Evolutionary conservation across 2,329 filamentous ascomycete species (phyloP).

Genomic region (Ascochyta pisi): DNA sequence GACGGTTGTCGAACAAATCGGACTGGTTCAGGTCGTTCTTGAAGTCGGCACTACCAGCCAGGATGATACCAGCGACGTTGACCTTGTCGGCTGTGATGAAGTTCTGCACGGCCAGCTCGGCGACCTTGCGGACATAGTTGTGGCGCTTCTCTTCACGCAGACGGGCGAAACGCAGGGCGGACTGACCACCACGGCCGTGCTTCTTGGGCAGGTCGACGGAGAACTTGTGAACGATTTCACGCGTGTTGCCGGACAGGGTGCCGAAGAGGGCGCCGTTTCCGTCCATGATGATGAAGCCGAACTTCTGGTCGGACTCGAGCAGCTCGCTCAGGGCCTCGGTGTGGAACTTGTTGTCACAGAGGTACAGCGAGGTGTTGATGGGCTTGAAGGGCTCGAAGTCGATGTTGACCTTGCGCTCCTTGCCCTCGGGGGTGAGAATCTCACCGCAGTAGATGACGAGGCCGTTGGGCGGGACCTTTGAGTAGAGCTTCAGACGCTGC

Average conservation of each 20-base stretch:
- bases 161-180: constrained; percentile 98
- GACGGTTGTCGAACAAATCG: constrained; percentile 93
- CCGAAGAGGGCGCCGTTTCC: constrained; percentile 98
- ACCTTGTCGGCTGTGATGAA: constrained; percentile 99
- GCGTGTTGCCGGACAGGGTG: constrained; percentile 94
- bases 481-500: constrained; percentile 98
- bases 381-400: constrained; percentile 99
- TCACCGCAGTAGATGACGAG: constrained; percentile 99
- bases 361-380: constrained; percentile 98
- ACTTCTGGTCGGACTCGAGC: constrained; percentile 98
- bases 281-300: constrained; percentile 99
- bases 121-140: constrained; percentile 99
- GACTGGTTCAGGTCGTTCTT: constrained; percentile 99
- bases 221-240: constrained; percentile 97
- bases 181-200: constrained; percentile 99
- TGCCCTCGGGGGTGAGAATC: constrained; percentile 98
- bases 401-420: constrained; percentile 99
- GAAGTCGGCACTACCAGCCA: constrained; percentile 98
- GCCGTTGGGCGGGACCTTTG: constrained; percentile 97
- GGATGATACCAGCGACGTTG: constrained; percentile 93
- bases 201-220: constrained; percentile 99
- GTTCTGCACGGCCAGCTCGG: constrained; percentile 96
- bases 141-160: constrained; percentile 99
- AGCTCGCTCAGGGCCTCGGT: constrained; percentile 96
- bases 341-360: constrained; percentile 99